phyloP scores from a whole-genome alignment of 2,329 filamentous ascomycete genomes.

The Dryadomyces quercus-mongolicae region DNA sequence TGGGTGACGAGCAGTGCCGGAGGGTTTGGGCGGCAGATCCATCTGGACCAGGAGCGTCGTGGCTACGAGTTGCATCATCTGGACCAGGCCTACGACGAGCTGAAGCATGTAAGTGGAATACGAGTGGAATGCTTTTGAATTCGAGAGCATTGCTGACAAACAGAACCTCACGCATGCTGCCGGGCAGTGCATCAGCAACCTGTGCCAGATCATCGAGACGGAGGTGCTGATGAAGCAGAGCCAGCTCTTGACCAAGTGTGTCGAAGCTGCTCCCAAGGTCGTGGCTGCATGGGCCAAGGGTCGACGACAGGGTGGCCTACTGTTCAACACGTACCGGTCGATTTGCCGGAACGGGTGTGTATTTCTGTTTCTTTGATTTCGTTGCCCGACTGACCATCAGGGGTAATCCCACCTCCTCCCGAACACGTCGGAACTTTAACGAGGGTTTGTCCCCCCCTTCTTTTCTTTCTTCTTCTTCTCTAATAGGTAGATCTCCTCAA shows the following conservation, averaged over 20 bases:
- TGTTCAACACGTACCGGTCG: slow-evolving; percentile 4
- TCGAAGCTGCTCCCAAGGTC: not conserved
- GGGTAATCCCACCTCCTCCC: not conserved
- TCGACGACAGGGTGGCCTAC: not conserved
- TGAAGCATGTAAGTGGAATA: not conserved
- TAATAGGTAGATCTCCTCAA: not conserved
- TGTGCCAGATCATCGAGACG: slow-evolving; percentile 2
- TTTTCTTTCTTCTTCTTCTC: not conserved
- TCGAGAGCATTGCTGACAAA: not conserved
- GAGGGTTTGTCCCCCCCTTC: not conserved
- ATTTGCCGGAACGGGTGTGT: slow-evolving; percentile 3
- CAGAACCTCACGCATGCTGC: not conserved
- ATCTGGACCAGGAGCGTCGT: slow-evolving; percentile 1
- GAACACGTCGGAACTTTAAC: slow-evolving; percentile 2
- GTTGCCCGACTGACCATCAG: not conserved
- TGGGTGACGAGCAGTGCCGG: slow-evolving; percentile 2
- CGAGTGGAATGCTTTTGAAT: not conserved
- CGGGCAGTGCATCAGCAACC: not conserved
- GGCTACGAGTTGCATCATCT: slow-evolving; percentile 5
- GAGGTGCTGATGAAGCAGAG: slow-evolving; percentile 2
- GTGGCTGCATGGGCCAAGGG: not conserved
- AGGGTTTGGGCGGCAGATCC: slow-evolving; percentile 3
- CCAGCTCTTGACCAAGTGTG: not conserved
- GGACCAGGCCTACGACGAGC: slow-evolving; percentile 1
- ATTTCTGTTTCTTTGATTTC: not conserved